Percentiles rank a stretch among this genome's conserved stretches.
Conservation (phyloP, 345 rosid species). For the Eucalyptus microcorys region DNA sequence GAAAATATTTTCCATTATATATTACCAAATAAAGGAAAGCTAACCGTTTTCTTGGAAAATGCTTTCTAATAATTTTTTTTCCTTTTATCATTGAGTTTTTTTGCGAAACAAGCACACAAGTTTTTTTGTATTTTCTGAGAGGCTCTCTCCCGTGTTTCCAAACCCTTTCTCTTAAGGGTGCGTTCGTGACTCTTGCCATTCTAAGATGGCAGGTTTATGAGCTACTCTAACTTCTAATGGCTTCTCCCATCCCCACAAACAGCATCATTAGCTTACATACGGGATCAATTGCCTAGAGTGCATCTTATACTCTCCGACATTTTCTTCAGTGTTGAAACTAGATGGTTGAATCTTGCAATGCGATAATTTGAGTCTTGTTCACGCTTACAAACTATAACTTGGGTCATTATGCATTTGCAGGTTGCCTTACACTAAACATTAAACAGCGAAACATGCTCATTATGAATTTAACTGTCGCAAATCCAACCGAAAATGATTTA, state of each 20-base stretch:
- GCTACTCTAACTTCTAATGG: not conserved
- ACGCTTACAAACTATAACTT: not conserved
- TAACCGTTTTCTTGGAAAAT: too few relatives aligned
- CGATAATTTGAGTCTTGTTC: not conserved
- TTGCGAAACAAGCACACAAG: too few relatives aligned
- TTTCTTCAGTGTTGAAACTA: not conserved
- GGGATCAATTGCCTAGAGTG: not conserved
- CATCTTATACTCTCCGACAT: not conserved
- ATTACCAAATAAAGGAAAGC: too few relatives aligned
- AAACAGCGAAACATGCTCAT: not conserved
- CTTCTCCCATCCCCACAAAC: not conserved
- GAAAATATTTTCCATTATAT: too few relatives aligned
- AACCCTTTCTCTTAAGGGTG: too few relatives aligned
- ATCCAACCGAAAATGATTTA: not conserved
- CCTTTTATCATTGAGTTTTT: too few relatives aligned
- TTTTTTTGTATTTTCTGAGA: too few relatives aligned
- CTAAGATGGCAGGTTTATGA: not conserved
- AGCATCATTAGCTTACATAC: not conserved
- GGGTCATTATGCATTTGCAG: slow-evolving; percentile 15
- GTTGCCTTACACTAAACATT: slow-evolving; percentile 64
- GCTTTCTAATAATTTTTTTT: fast-evolving
- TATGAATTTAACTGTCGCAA: not conserved
- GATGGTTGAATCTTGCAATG: not conserved
- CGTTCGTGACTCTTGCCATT: too few relatives aligned
- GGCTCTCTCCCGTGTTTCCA: too few relatives aligned